These are phyloP conservation scores for Trifolium dubium DNA, from an alignment of 306 rosid species.

Conservation along the genomic window DNA sequence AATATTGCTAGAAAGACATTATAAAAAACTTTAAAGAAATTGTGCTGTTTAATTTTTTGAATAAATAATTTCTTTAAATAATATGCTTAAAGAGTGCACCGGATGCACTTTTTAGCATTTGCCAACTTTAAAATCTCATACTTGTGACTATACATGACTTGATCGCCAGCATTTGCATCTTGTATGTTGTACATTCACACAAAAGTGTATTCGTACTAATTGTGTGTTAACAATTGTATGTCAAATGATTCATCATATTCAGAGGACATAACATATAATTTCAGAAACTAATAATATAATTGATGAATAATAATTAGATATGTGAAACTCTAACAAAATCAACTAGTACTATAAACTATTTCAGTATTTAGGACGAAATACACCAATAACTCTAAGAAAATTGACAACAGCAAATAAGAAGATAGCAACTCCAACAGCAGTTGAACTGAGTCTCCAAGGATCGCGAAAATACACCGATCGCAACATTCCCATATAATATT, in stretches of 20 bases:
- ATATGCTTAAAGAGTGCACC: no score
- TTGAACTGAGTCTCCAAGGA: constrained; percentile 44
- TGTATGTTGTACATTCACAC: background rate
- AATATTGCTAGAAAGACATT: no score
- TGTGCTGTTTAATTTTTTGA: no score
- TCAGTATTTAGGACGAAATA: constrained; percentile 14
- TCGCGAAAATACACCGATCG: constrained; percentile 38
- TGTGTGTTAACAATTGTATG: background rate
- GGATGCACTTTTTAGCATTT: no score
- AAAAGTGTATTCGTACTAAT: no score
- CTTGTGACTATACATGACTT: background rate
- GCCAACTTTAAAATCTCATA: no score
- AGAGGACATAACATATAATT: background rate
- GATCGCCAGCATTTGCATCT: background rate
- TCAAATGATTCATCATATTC: background rate
- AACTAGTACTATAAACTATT: background rate
- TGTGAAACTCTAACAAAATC: background rate
- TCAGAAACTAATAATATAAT: background rate
- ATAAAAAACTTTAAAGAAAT: no score
- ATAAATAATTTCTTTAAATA: no score
- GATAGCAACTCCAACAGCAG: constrained; percentile 37
- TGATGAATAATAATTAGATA: background rate
- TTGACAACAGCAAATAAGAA: constrained; percentile 36
- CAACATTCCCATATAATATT: constrained; percentile 38
- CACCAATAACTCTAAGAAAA: constrained; percentile 34